Base-by-base conservation (phyloP, 78 protist species). In the Creolimax fragrantissima region DNA sequence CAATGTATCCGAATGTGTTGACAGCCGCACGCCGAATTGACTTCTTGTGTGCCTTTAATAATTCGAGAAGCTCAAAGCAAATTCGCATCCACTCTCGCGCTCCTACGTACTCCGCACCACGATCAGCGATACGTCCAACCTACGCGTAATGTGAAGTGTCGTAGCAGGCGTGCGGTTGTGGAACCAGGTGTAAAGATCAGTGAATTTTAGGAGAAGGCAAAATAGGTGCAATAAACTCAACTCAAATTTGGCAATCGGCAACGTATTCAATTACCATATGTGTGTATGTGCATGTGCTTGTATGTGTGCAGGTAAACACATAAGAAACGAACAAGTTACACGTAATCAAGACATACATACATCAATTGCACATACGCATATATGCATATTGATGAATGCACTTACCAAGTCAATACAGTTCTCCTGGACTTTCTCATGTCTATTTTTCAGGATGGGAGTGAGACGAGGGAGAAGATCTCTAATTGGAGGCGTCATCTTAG, bases 71-170 rank as follows among this genome's bases (percentile, higher is more conserved):
- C 95, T 97, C 99, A 44, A 98, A 98, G 93, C 98, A 96, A 84
- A 99, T 98, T 41, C 99, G 96, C 98, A 97, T 96, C 99, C 99
- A 98, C 93, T 98, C 99, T 5, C 95, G 44, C 3, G 98, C 97
- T 0, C 96, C 66, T 35, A 98, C 99, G 45, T 43, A 93, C 94
- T 96, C 98, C 17, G 97, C 67, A 4, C 96, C 99, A 41, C 95
- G 88, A 41, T 83, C 42, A 24, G 74, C 74, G 11, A 58, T 58
- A 58, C 74, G 74, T 58, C 74, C 74, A 17, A 58, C 74, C 74
- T 58, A 24, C 74, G n/a, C n/a, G n/a, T n/a, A n/a, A n/a, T n/a
- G n/a, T n/a, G n/a, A n/a, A n/a, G n/a, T n/a, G n/a, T n/a, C n/a
- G n/a, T n/a, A n/a, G n/a, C n/a, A n/a, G n/a, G n/a, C n/a, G n/a